These are phyloP conservation scores for Chalciporus chontae DNA, from an alignment of 768 basidiomycete species.

Conservation along the genomic window DNA sequence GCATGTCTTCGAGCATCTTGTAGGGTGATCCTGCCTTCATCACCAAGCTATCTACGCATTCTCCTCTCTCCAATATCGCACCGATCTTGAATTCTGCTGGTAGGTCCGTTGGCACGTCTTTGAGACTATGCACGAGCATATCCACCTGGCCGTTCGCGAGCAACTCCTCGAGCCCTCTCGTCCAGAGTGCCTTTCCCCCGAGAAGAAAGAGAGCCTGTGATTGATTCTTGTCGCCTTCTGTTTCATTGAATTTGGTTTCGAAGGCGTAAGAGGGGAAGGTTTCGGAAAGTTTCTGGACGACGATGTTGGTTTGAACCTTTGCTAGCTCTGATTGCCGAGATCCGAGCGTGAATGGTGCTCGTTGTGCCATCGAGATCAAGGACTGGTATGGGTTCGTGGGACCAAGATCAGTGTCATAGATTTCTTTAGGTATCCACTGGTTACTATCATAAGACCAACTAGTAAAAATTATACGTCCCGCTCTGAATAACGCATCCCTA, in stretches of 20 bases:
- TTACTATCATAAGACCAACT: no score
- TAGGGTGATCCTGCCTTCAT: conserved; percentile 71
- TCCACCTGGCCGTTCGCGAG: conserved; percentile 73
- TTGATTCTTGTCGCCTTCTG: conserved; percentile 86
- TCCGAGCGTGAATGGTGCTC: conserved; percentile 66
- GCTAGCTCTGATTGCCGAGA: conserved; percentile 88
- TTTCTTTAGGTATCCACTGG: no score
- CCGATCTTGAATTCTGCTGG: conserved; percentile 83
- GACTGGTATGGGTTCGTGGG: no score
- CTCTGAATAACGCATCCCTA: not conserved
- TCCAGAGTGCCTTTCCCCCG: conserved; percentile 94
- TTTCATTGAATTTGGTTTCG: conserved; percentile 61
- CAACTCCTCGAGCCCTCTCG: conserved; percentile 90
- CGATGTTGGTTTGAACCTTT: conserved; percentile 83
- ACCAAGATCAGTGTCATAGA: no score
- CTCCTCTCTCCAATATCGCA: conserved; percentile 82
- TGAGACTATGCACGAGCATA: conserved; percentile 88
- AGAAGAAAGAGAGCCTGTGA: conserved; percentile 83
- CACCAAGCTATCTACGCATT: conserved; percentile 86
- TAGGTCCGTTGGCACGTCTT: conserved; percentile 89
- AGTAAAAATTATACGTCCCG: not conserved
- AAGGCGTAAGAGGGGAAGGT: conserved; percentile 51
- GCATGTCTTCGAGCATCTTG: conserved; percentile 76
- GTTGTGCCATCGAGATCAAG: conserved; percentile 11
- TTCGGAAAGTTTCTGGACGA: conserved; percentile 58